phyloP scores from a whole-genome alignment of 371 early-diverging fungal species.

The Choanephora cucurbitarum region DNA sequence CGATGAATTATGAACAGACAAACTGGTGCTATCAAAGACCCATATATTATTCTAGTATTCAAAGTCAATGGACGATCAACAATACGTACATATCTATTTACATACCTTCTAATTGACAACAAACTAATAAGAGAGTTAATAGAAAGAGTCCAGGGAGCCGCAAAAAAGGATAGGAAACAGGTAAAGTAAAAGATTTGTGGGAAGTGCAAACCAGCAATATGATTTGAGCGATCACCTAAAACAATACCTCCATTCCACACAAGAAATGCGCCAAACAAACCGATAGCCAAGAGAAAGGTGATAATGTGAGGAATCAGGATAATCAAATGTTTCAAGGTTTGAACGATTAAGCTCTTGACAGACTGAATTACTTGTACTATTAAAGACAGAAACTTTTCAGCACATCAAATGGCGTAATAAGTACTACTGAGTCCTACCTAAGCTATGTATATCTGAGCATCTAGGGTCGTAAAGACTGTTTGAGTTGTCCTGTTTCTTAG shows the following conservation, averaged over 20 bases:
- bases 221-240: constrained; percentile 87
- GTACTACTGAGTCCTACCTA: too few species aligned
- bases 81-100: too few species aligned
- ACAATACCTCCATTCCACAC: constrained; percentile 86
- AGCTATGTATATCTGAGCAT: constrained; percentile 1
- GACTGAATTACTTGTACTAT: constrained; percentile 12
- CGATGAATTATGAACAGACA: constrained; percentile 36
- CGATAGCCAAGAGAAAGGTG: constrained; percentile 44
- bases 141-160: constrained; percentile 34
- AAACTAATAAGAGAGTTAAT: not conserved
- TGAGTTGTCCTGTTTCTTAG: not conserved
- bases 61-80: too few species aligned
- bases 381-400: too few species aligned
- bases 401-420: too few species aligned
- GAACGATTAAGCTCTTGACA: constrained; percentile 11
- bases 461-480: constrained; percentile 21
- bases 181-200: constrained; percentile 90
- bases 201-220: constrained; percentile 78
- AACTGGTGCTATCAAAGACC: not conserved
- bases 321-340: constrained; percentile 13
- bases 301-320: constrained; percentile 21
- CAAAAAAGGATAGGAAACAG: constrained; percentile 60
- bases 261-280: constrained; percentile 68
- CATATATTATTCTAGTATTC: too few species aligned
- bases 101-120: not conserved